Evolutionary conservation across 768 basidiomycete genomes (phyloP).

Genomic region (Termitomyces sp.): DNA sequence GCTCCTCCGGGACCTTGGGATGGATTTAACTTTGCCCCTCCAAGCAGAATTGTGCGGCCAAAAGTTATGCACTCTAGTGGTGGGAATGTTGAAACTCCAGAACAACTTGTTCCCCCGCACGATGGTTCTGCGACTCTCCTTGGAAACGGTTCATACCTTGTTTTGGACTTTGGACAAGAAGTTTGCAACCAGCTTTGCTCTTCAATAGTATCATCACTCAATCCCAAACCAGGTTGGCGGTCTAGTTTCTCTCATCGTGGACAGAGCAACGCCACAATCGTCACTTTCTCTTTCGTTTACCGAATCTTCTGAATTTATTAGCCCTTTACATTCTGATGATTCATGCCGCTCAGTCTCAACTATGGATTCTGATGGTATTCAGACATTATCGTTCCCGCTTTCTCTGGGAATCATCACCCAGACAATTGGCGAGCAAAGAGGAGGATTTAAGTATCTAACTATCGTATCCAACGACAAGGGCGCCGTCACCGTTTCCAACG

Average conservation of each 20-base stretch:
- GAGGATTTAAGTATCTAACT: constrained; percentile 45
- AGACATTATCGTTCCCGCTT: constrained; percentile 25
- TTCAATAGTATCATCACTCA: neutral
- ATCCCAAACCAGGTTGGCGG: constrained; percentile 25
- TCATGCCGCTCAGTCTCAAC: constrained; percentile 22
- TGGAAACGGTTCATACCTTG: constrained; percentile 28
- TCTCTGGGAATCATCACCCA: constrained; percentile 25
- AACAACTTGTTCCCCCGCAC: constrained; percentile 20
- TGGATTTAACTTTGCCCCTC: constrained; percentile 35
- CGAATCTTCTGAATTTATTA: constrained; percentile 44
- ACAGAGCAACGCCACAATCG: constrained; percentile 22
- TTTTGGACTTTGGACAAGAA: constrained; percentile 36
- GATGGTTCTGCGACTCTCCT: constrained; percentile 21
- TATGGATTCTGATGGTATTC: constrained; percentile 29
- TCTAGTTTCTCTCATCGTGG: constrained; percentile 23
- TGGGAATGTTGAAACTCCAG: constrained; percentile 22
- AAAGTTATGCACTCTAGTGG: constrained; percentile 18
- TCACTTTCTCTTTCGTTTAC: constrained; percentile 44
- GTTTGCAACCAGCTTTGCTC: constrained; percentile 12
- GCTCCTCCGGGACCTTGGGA: constrained; percentile 41
- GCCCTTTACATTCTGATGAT: constrained; percentile 37
- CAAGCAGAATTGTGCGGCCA: constrained; percentile 25
- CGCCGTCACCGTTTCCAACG: constrained; percentile 35
- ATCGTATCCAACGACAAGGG: constrained; percentile 33
- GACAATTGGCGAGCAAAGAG: constrained; percentile 33